Evolutionary conservation across 1,139 yeast genomes (phyloP).

Genomic region (Magnusiomyces magnusii): DNA sequence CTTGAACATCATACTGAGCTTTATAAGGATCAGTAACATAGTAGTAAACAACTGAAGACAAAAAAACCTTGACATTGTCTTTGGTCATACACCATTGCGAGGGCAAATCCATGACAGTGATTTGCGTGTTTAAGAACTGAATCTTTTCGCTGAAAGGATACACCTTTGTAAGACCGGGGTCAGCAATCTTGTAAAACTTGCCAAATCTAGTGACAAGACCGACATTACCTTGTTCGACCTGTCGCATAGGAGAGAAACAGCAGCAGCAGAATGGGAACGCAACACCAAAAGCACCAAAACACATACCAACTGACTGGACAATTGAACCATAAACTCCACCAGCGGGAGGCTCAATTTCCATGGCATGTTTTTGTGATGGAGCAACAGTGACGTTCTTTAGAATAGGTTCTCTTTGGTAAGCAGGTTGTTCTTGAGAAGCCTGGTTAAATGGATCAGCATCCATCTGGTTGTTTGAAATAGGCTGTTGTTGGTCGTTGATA

Average conservation of each 20-base stretch:
- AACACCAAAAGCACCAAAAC: constrained; percentile 49
- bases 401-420: background rate
- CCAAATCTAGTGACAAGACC: constrained; percentile 67
- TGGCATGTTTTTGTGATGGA: constrained; percentile 32
- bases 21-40: constrained; percentile 63
- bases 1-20: constrained; percentile 52
- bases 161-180: constrained; percentile 61
- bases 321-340: constrained; percentile 38
- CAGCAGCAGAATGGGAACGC: constrained; percentile 50
- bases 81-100: constrained; percentile 62
- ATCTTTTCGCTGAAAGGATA: constrained; percentile 59
- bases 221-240: constrained; percentile 61
- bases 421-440: background rate
- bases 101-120: constrained; percentile 59
- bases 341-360: constrained; percentile 33
- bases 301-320: constrained; percentile 40
- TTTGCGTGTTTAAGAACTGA: constrained; percentile 47
- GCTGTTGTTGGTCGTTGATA: background rate
- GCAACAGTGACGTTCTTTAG: constrained; percentile 23
- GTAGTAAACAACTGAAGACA: constrained; percentile 63
- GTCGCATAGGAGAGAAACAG: constrained; percentile 51
- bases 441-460: background rate
- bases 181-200: constrained; percentile 56
- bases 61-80: constrained; percentile 56
- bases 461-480: background rate